Conservation (phyloP, 2,329 filamentous ascomycete species). For the Sclerotinia subarctica region DNA sequence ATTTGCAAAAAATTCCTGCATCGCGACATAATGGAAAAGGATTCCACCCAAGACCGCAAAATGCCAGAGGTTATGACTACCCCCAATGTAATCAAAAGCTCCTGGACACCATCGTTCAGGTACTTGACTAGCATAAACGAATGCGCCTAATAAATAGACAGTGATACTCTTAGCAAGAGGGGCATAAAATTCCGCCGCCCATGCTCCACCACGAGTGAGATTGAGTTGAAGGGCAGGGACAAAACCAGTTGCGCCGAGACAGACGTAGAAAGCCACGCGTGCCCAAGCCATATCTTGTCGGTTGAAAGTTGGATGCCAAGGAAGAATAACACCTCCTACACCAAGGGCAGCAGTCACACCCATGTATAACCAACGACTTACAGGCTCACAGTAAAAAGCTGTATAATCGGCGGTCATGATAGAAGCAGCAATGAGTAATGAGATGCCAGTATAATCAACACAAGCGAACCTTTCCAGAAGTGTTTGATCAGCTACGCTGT, state of each 20-base stretch:
- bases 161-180: slow-evolving; percentile 79
- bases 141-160: slow-evolving; percentile 82
- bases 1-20: slow-evolving; percentile 88
- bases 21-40: slow-evolving; percentile 92
- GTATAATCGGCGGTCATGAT: slow-evolving; percentile 99
- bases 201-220: slow-evolving; percentile 70
- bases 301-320: slow-evolving; percentile 97
- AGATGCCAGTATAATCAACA: slow-evolving; percentile 97
- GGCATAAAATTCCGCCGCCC: slow-evolving; percentile 86
- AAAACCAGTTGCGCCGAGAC: slow-evolving; percentile 83
- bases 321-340: slow-evolving; percentile 81
- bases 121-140: slow-evolving; percentile 86
- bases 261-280: slow-evolving; percentile 86
- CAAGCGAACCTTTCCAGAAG: slow-evolving; percentile 95
- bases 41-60: slow-evolving; percentile 91
- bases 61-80: slow-evolving; percentile 98
- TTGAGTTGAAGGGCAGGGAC: slow-evolving; percentile 83
- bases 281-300: slow-evolving; percentile 87
- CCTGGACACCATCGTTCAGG: slow-evolving; percentile 93
- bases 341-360: slow-evolving; percentile 75
- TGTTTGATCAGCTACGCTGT: slow-evolving; percentile 84
- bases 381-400: slow-evolving; percentile 94
- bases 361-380: slow-evolving; percentile 85
- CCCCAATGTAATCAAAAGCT: slow-evolving; percentile 91
- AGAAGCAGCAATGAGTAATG: slow-evolving; percentile 86